Evolutionary conservation across 2,329 filamentous ascomycete species (phyloP), one percentile per base, ranked within the genome.

Genomic region (Monilinia laxa): DNA sequence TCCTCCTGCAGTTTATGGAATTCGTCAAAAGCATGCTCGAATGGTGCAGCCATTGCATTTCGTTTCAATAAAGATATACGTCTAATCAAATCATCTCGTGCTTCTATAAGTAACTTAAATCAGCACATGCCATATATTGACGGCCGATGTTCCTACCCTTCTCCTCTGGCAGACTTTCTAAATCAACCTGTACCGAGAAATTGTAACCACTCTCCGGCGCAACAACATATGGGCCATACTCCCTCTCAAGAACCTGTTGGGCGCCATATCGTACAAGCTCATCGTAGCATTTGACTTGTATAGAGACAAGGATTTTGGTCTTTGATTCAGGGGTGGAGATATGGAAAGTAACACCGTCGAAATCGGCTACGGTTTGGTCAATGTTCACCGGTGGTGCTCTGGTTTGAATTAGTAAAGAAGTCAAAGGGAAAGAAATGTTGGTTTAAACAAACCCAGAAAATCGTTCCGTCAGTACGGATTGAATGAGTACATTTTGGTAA

Each of bases 351-450:
- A 98, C 95, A 77, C 94, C 94, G 81, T 99, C 96, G 77, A 99
- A 99, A 81, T 99, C 95, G 78, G 94, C 98, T 70, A 97, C 92
- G 70, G 96, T 92, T 83, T 99, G 95, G 81, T 99, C 96, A 79
- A 99, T 97, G 73, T 91, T 92, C 68, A 87, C 86, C 68, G 93
- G 92, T 73, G 92, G 82, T 78, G 90, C 90, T 80, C 94, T 97
- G 76, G 71, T 69, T 68, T n/a, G 59, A 54, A 67, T 69, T 66
- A 71, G 75, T 79, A 71, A 45, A 38, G 67, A 56, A 1, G 31
- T 35, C 42, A 38, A 38, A 45, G 53, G 14, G 53, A n/a, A 51
- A 49, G 54, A 62, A 52, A 16, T 64, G 14, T 10, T 47, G 49
- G 28, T 35, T 38, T 53, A 18, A 42, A 67, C 72, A 56, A 69